phyloP scores from a whole-genome alignment of 495 filamentous ascomycete genomes.

The Oidiodendron maius region DNA sequence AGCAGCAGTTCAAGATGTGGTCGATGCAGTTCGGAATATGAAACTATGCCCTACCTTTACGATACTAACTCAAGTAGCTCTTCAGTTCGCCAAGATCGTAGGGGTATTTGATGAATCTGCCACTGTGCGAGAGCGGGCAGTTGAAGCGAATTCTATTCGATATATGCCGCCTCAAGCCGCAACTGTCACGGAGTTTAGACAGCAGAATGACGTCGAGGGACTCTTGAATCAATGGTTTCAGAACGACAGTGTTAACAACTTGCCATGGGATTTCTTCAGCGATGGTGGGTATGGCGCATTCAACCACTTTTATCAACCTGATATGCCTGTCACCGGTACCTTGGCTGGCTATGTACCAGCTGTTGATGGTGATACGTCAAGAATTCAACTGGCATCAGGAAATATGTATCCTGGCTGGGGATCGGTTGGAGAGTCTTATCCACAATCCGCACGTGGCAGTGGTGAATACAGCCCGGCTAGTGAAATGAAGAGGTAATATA shows the following conservation, averaged over 20 bases:
- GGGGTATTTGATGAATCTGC: slow-evolving; percentile 23
- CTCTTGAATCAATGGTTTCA: slow-evolving; percentile 17
- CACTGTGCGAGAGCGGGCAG: too few species aligned
- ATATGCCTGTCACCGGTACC: too few species aligned
- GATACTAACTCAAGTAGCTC: slow-evolving; percentile 17
- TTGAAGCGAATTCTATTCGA: too few species aligned
- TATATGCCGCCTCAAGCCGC: not conserved
- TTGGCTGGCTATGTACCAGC: too few species aligned
- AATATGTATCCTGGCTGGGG: too few species aligned
- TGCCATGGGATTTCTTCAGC: slow-evolving; percentile 21
- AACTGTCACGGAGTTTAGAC: not conserved
- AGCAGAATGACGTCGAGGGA: not conserved
- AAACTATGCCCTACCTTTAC: slow-evolving; percentile 21
- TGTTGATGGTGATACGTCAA: too few species aligned
- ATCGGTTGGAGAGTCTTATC: too few species aligned
- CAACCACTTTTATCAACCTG: too few species aligned
- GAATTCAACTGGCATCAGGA: too few species aligned
- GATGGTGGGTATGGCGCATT: slow-evolving; percentile 10
- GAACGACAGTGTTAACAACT: slow-evolving; percentile 12
- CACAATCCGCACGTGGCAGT: not conserved
- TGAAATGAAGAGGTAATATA: too few species aligned
- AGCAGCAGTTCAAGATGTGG: slow-evolving; percentile 16
- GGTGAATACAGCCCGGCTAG: too few species aligned
- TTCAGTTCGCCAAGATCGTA: slow-evolving; percentile 23
- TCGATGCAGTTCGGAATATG: slow-evolving; percentile 9